phyloP scores from a whole-genome alignment of 306 rosid genomes.

The Cucumis cinereus region DNA sequence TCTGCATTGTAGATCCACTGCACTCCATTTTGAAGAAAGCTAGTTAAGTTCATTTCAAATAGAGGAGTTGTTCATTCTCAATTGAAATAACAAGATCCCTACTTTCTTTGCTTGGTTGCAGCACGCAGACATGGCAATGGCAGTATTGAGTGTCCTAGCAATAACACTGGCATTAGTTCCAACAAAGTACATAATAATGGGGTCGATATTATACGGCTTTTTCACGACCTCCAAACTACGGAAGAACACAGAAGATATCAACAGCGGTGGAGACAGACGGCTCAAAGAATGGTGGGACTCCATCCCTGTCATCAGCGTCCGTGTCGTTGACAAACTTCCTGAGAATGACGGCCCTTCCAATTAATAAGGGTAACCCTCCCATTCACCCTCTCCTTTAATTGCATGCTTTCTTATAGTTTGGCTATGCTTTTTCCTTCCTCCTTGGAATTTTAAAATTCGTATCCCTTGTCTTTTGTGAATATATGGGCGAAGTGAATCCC shows the following conservation, averaged over 20 bases:
- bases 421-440: neutral
- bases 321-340: slow-evolving; percentile 27
- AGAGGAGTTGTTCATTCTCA: neutral
- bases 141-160: slow-evolving; percentile 36
- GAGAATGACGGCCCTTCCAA: neutral
- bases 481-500: neutral
- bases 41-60: no score
- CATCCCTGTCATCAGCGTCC: slow-evolving; percentile 64
- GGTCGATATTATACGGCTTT: slow-evolving; percentile 31
- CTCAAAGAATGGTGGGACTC: slow-evolving; percentile 94
- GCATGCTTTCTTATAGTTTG: neutral
- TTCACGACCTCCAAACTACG: slow-evolving; percentile 22
- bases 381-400: neutral
- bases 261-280: slow-evolving; percentile 41
- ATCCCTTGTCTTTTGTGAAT: neutral
- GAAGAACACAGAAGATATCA: slow-evolving; percentile 17
- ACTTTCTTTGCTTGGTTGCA: slow-evolving; percentile 18
- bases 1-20: neutral
- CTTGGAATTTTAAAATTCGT: neutral
- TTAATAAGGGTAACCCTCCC: neutral
- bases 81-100: neutral
- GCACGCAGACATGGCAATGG: slow-evolving; percentile 68
- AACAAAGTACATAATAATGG: slow-evolving; percentile 50
- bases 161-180: slow-evolving; percentile 51
- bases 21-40: neutral